Evolutionary conservation across 345 rosid genomes (phyloP).

Genomic region (Salix suchowensis): DNA sequence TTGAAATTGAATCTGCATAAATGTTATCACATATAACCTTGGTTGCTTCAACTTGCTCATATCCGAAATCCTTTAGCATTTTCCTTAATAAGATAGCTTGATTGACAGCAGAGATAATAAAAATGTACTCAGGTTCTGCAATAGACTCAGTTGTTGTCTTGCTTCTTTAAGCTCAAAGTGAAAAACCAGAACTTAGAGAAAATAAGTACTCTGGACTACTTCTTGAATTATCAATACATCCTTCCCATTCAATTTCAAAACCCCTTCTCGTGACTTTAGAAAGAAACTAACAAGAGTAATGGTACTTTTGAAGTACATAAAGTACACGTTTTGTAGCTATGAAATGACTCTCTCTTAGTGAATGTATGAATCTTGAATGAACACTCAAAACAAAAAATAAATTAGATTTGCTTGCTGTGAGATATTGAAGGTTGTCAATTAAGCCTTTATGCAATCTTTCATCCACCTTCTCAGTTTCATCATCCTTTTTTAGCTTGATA

Average conservation of each 20-base stretch:
- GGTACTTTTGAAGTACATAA: too few species aligned
- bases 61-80: not conserved
- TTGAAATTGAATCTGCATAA: not conserved
- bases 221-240: too few species aligned
- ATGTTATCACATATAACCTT: not conserved
- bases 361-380: too few species aligned
- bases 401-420: too few species aligned
- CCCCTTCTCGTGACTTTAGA: not conserved
- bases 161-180: not conserved
- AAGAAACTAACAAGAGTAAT: not conserved
- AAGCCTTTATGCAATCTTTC: too few species aligned
- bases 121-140: not conserved
- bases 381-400: too few species aligned
- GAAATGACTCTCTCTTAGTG: too few species aligned
- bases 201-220: not conserved
- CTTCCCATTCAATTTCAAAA: not conserved
- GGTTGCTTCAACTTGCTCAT: not conserved
- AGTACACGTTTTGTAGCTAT: too few species aligned
- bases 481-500: too few species aligned
- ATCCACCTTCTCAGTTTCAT: too few species aligned
- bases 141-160: not conserved
- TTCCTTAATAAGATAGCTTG: not conserved
- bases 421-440: too few species aligned
- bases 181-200: too few species aligned
- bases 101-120: accelerated